A percentile compares a stretch with the other conserved stretches of the same genome.
Evolutionary conservation across 768 basidiomycete genomes (phyloP).

Genomic region (Cantharellus cinnabarinus): DNA sequence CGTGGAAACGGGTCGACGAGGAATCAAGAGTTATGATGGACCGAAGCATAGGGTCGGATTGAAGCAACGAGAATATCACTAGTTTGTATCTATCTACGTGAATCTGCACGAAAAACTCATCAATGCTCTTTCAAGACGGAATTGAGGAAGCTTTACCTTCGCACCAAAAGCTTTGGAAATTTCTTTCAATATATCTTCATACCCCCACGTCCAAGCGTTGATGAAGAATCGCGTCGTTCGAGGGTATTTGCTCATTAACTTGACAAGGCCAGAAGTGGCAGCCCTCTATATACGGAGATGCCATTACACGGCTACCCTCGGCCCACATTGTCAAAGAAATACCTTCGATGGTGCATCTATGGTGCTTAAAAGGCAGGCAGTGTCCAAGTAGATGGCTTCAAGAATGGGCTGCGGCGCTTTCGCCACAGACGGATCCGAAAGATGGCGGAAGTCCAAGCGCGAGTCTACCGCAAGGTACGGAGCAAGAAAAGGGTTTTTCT

Average conservation of each 20-base stretch:
- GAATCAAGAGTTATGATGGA: constrained; percentile 40
- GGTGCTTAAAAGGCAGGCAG: constrained; percentile 38
- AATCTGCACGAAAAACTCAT: constrained; percentile 27
- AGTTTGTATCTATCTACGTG: constrained; percentile 85
- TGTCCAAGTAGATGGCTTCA: constrained; percentile 71
- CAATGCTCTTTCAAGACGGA: neutral
- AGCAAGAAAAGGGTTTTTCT: constrained; percentile 48
- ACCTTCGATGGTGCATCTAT: constrained; percentile 43
- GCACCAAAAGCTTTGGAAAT: constrained; percentile 45
- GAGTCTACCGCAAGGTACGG: constrained; percentile 33
- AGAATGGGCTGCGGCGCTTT: constrained; percentile 19
- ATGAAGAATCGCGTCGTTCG: constrained; percentile 58
- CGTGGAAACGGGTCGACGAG: constrained; percentile 63
- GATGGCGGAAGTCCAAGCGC: constrained; percentile 10
- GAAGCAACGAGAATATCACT: constrained; percentile 31
- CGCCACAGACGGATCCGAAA: neutral
- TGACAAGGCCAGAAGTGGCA: constrained; percentile 44
- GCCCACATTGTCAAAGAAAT: constrained; percentile 4
- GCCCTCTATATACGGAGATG: constrained; percentile 25
- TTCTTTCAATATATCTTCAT: constrained; percentile 74
- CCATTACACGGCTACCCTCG: constrained; percentile 11
- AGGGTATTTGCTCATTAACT: constrained; percentile 51
- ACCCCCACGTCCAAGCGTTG: constrained; percentile 92
- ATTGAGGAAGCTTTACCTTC: constrained; percentile 23
- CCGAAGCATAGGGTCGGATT: constrained; percentile 40